Conservation (phyloP, 805 yeast species). For the Candida peoriensis region DNA sequence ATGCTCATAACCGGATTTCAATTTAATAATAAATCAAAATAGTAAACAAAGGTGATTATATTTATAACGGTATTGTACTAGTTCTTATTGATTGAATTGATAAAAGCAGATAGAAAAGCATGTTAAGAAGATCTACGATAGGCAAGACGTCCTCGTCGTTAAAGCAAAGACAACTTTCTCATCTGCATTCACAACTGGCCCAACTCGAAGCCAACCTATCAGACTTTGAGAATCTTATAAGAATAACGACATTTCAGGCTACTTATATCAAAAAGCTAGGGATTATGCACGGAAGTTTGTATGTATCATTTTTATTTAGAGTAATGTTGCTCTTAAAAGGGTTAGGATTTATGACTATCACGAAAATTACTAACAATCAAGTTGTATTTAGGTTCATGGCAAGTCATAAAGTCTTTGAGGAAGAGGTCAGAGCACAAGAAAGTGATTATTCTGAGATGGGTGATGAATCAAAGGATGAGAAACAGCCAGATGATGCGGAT, state of each 20-base stretch:
- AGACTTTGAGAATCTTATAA: constrained; percentile 46
- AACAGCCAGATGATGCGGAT: background rate
- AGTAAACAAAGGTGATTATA: too few relatives aligned
- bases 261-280: constrained; percentile 49
- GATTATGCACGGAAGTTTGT: constrained; percentile 50
- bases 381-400: constrained; percentile 19
- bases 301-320: constrained; percentile 26
- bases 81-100: too few relatives aligned
- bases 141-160: constrained; percentile 17
- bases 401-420: constrained; percentile 25
- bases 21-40: too few relatives aligned
- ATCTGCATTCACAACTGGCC: constrained; percentile 46
- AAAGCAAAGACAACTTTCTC: constrained; percentile 43
- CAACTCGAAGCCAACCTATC: constrained; percentile 51
- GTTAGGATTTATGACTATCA: too few relatives aligned
- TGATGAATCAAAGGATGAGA: too few relatives aligned
- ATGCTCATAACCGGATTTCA: too few relatives aligned
- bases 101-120: too few relatives aligned
- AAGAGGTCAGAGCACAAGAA: constrained; percentile 19
- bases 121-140: constrained; percentile 18
- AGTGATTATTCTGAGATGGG: background rate
- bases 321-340: constrained; percentile 1
- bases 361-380: background rate
- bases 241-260: constrained; percentile 48
- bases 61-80: too few relatives aligned